phyloP scores from a whole-genome alignment of 163 green algal genomes.

The Volvox carteri region DNA sequence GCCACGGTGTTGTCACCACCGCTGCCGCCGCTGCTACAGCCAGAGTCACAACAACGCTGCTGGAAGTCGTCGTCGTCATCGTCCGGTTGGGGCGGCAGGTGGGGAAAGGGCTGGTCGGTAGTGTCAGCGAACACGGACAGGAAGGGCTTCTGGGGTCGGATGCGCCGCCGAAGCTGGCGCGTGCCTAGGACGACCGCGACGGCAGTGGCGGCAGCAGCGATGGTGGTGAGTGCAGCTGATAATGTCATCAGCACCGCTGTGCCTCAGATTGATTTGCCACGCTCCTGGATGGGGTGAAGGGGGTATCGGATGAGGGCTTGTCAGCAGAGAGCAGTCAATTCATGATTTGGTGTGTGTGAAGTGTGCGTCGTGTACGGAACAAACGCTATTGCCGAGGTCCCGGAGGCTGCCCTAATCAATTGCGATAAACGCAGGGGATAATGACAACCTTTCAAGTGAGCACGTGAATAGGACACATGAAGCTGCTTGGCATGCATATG shows the following conservation, averaged over 20 bases:
- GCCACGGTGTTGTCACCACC: neutral
- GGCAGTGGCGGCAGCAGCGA: neutral
- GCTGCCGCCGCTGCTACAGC: neutral
- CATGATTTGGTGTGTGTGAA: too few relatives aligned
- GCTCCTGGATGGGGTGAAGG: too few relatives aligned
- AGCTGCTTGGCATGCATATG: too few relatives aligned
- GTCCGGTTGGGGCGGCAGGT: constrained; percentile 24
- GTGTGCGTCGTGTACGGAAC: too few relatives aligned
- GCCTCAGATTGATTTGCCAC: neutral
- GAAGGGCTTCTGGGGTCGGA: constrained; percentile 4
- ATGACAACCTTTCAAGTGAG: too few relatives aligned
- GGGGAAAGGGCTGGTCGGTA: constrained; percentile 42
- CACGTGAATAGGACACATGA: too few relatives aligned
- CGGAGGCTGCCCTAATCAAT: too few relatives aligned
- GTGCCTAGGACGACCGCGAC: neutral
- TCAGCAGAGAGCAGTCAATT: too few relatives aligned
- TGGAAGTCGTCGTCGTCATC: neutral
- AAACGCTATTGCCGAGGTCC: too few relatives aligned
- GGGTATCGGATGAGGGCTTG: too few relatives aligned
- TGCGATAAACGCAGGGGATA: too few relatives aligned
- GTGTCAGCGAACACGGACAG: neutral
- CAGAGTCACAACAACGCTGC: neutral
- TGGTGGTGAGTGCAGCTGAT: neutral
- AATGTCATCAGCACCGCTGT: neutral
- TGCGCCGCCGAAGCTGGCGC: neutral